These are phyloP conservation scores for Rhododendron williamsianum DNA, from an alignment of 148 eudicot species.

Conservation along the genomic window DNA sequence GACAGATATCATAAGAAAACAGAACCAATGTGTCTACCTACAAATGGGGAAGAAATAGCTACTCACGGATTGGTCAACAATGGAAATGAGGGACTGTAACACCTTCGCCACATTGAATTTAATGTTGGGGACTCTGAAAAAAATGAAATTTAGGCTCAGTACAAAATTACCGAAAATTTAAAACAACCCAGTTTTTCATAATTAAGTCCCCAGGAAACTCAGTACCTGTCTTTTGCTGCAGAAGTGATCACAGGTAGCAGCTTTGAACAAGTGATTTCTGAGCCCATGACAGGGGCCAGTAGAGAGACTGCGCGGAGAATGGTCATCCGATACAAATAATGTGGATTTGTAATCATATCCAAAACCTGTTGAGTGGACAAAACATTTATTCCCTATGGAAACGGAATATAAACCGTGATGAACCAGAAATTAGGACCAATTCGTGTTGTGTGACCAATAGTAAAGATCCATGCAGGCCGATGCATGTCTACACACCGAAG, in stretches of 20 bases:
- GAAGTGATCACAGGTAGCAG: slow-evolving; percentile 69
- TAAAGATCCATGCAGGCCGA: neutral
- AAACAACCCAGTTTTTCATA: neutral
- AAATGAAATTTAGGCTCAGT: neutral
- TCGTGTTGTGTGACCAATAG: neutral
- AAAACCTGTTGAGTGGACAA: slow-evolving; percentile 52
- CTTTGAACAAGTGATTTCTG: slow-evolving; percentile 84
- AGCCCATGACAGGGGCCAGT: slow-evolving; percentile 95
- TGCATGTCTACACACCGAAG: neutral
- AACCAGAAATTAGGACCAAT: neutral
- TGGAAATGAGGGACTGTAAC: slow-evolving; percentile 69
- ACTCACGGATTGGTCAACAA: slow-evolving; percentile 83
- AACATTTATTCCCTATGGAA: neutral
- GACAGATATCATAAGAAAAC: neutral
- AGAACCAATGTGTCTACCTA: neutral
- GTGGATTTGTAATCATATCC: slow-evolving; percentile 88
- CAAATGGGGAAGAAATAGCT: neutral
- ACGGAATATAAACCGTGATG: neutral
- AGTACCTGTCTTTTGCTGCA: slow-evolving; percentile 81
- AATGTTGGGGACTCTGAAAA: slow-evolving; percentile 81
- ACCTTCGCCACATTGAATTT: slow-evolving; percentile 96
- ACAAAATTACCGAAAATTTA: neutral
- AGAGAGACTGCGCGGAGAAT: slow-evolving; percentile 79
- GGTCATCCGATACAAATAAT: slow-evolving; percentile 91
- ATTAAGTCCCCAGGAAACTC: slow-evolving; percentile 1